Conservation (phyloP, 768 basidiomycete species). For the Pseudohyphozyma bogoriensis region DNA sequence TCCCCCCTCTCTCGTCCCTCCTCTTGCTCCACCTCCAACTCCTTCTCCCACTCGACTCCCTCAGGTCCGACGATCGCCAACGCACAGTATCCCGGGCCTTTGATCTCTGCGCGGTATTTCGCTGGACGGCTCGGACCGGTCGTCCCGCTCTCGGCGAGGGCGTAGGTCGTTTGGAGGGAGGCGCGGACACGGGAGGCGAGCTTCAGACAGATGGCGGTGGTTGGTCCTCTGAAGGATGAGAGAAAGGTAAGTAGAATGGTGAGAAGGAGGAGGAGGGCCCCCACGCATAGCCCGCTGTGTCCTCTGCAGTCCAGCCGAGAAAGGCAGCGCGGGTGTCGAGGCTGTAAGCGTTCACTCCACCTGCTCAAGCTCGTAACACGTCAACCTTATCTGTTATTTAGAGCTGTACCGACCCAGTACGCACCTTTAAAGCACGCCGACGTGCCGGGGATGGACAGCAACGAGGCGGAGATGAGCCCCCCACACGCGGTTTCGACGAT, state of each 20-base stretch:
- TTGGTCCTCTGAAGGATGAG: background rate
- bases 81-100: background rate
- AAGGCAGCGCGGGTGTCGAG: background rate
- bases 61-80: background rate
- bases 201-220: background rate
- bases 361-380: no score
- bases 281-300: background rate
- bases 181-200: background rate
- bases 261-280: background rate
- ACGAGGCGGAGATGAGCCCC: background rate
- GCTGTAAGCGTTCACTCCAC: background rate
- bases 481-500: conserved; percentile 5
- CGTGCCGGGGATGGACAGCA: conserved; percentile 4
- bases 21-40: background rate
- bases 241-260: background rate
- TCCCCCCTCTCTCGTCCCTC: background rate
- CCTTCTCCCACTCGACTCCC: background rate
- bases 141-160: background rate
- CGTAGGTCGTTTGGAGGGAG: background rate
- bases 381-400: no score
- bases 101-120: background rate
- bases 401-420: no score
- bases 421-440: background rate
- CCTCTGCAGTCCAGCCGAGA: background rate
- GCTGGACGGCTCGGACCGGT: background rate